phyloP scores from a whole-genome alignment of 164 flowering plant genomes.

The Amborella trichopoda region DNA sequence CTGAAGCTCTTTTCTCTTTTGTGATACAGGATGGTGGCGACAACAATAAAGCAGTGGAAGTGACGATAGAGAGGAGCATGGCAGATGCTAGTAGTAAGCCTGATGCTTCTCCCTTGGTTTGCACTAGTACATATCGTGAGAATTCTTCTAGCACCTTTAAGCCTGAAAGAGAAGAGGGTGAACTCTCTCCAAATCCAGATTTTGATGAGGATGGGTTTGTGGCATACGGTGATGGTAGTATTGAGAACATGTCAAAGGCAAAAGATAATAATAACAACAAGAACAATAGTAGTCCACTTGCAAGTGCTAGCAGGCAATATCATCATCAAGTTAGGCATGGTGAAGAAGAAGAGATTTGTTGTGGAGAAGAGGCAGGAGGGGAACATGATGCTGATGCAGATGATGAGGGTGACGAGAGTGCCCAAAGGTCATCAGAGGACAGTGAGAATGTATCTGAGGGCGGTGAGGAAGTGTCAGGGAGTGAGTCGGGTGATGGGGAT shows the following conservation, averaged over 20 bases:
- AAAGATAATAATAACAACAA: too few relatives aligned
- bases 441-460: slow-evolving; percentile 79
- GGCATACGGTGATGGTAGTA: slow-evolving; percentile 31
- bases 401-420: slow-evolving; percentile 79
- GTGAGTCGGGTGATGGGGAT: slow-evolving; percentile 82
- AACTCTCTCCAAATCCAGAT: slow-evolving; percentile 77
- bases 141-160: slow-evolving; percentile 27
- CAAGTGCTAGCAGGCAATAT: slow-evolving; percentile 27
- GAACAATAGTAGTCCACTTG: too few relatives aligned
- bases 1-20: slow-evolving; percentile 2
- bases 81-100: slow-evolving; percentile 19
- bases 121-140: slow-evolving; percentile 27
- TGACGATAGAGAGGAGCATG: slow-evolving; percentile 25
- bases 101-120: slow-evolving; percentile 1
- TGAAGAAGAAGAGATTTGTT: slow-evolving; percentile 21
- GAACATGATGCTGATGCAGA: slow-evolving; percentile 71
- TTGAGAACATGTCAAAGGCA: slow-evolving; percentile 22
- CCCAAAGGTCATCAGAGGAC: slow-evolving; percentile 70
- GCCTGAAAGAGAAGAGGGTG: slow-evolving; percentile 90
- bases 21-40: slow-evolving; percentile 11
- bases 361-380: slow-evolving; percentile 34
- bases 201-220: slow-evolving; percentile 70
- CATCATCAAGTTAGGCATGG: slow-evolving; percentile 27
- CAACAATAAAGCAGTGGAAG: slow-evolving; percentile 12
- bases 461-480: slow-evolving; percentile 67